These are phyloP conservation scores for Suillus luteus DNA, from an alignment of 768 basidiomycete species.

Conservation along the genomic window DNA sequence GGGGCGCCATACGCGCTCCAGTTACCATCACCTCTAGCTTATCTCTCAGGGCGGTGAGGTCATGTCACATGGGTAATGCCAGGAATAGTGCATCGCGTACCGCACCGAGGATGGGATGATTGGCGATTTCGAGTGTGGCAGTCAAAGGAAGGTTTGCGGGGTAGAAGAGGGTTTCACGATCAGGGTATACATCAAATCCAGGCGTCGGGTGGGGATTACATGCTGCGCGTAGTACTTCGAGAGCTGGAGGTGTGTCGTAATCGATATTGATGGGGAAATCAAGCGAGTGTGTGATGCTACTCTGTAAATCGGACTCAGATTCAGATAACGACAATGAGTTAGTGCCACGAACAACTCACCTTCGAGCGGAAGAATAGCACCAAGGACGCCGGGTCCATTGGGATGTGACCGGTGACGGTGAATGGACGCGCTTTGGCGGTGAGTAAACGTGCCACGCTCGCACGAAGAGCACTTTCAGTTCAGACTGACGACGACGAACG, in stretches of 20 bases:
- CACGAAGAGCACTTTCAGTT: slow-evolving; percentile 54
- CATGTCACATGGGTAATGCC: slow-evolving; percentile 63
- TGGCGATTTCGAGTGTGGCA: slow-evolving; percentile 75
- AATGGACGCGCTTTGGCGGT: too few relatives aligned
- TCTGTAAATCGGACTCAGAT: slow-evolving; percentile 41
- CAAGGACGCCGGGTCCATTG: too few relatives aligned
- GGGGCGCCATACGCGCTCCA: slow-evolving; percentile 60
- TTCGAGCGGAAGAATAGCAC: too few relatives aligned
- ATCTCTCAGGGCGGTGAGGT: slow-evolving; percentile 68
- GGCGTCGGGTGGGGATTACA: slow-evolving; percentile 67
- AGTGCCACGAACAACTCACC: slow-evolving; percentile 41
- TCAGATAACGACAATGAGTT: neutral
- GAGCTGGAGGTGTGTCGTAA: slow-evolving; percentile 71
- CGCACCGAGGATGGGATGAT: slow-evolving; percentile 80
- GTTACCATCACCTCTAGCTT: slow-evolving; percentile 66
- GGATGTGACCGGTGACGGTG: too few relatives aligned
- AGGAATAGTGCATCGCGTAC: slow-evolving; percentile 74
- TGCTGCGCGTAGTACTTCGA: slow-evolving; percentile 76
- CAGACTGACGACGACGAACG: slow-evolving; percentile 37
- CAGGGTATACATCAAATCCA: slow-evolving; percentile 51
- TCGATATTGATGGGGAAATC: slow-evolving; percentile 82
- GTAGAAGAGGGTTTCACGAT: slow-evolving; percentile 70
- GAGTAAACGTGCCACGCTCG: slow-evolving; percentile 57
- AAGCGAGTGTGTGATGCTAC: slow-evolving; percentile 76
- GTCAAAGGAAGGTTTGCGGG: slow-evolving; percentile 74